Evolutionary conservation across 2,329 filamentous ascomycete species (phyloP).

Genomic region (Beauveria pseudobassiana): DNA sequence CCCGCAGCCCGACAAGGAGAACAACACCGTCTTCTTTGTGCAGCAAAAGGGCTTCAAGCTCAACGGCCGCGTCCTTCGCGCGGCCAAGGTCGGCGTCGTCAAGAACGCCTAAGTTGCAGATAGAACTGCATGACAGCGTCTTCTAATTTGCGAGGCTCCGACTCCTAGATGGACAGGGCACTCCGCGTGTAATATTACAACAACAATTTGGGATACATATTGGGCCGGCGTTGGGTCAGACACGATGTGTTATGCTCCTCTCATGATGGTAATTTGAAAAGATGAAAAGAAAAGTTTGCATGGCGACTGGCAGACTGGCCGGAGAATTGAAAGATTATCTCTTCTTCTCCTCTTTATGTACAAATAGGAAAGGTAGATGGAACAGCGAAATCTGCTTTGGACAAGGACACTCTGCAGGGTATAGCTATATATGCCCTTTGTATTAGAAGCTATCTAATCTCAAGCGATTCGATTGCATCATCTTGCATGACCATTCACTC

Average conservation of each 20-base stretch:
- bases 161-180: conserved; percentile 7
- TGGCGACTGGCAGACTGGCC: conserved; percentile 4
- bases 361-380: neutral
- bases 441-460: conserved; percentile 10
- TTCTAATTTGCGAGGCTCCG: neutral
- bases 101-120: conserved; percentile 56
- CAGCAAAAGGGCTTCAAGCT: conserved; percentile 95
- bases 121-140: neutral
- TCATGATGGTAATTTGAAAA: conserved; percentile 29
- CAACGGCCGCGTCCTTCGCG: conserved; percentile 81
- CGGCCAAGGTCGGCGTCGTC: conserved; percentile 92
- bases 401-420: neutral
- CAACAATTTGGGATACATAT: conserved; percentile 16
- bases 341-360: neutral
- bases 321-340: neutral
- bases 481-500: conserved; percentile 2
- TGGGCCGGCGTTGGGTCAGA: conserved; percentile 27
- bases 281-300: conserved; percentile 1
- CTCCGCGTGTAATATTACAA: conserved; percentile 26
- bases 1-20: conserved; percentile 77
- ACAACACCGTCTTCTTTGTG: conserved; percentile 82
- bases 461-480: neutral
- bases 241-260: conserved; percentile 37
- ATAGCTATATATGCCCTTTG: conserved; percentile 8
- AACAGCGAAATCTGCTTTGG: conserved; percentile 5